These are phyloP conservation scores for Cyclocybe aegerita DNA, from an alignment of 768 basidiomycete species.

Conservation along the genomic window DNA sequence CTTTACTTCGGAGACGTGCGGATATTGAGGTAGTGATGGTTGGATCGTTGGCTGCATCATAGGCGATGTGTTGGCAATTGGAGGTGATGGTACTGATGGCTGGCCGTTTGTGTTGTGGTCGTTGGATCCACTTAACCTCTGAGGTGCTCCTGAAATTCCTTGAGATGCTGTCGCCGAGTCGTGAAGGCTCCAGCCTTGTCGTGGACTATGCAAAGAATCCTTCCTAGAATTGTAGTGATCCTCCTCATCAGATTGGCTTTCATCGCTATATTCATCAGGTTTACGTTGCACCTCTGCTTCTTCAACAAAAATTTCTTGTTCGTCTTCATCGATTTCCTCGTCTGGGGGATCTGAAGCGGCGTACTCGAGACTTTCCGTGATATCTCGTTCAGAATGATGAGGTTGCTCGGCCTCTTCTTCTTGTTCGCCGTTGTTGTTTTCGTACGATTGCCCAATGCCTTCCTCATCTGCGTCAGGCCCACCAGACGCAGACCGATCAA, in stretches of 20 bases:
- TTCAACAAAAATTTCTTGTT: background rate
- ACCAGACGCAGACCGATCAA: slow-evolving; percentile 1
- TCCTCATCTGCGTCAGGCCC: slow-evolving; percentile 7
- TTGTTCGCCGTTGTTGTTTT: background rate
- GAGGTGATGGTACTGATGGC: background rate
- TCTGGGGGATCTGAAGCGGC: background rate
- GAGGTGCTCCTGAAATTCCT: background rate
- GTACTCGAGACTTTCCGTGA: background rate
- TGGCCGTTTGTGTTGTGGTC: background rate
- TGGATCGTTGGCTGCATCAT: background rate
- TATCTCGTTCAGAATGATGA: background rate
- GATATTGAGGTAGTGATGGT: slow-evolving; percentile 9
- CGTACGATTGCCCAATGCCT: background rate
- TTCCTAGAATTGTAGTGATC: too few relatives aligned
- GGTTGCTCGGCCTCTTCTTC: background rate
- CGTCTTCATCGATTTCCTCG: background rate
- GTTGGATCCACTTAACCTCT: background rate
- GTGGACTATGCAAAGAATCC: too few relatives aligned
- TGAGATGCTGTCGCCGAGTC: background rate
- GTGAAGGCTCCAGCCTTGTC: too few relatives aligned
- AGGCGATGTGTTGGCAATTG: background rate
- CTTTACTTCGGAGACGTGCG: slow-evolving; percentile 20
- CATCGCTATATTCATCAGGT: too few relatives aligned
- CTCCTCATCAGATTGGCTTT: too few relatives aligned
- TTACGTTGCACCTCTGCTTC: too few relatives aligned